Conservation (phyloP, 495 filamentous ascomycete species). For the Lasiosphaeria miniovina region DNA sequence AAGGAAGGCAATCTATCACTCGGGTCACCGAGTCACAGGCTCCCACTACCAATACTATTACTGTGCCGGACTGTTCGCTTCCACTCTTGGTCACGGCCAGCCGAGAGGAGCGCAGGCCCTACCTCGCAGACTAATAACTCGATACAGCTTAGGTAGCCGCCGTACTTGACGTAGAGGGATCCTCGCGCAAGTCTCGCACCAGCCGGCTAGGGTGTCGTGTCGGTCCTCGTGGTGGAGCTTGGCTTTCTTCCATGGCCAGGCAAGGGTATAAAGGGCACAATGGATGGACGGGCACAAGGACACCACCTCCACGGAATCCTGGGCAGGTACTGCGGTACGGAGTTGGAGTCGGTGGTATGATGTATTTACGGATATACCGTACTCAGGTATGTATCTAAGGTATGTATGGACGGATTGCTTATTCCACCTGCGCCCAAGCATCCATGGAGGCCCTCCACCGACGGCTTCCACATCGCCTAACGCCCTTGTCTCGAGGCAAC, state of each 20-base stretch:
- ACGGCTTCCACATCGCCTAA: too few relatives aligned
- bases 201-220: slow-evolving; percentile 19
- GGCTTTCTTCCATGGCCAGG: background rate
- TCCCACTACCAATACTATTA: slow-evolving; percentile 15
- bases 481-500: too few relatives aligned
- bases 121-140: slow-evolving; percentile 14
- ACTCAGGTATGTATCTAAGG: too few relatives aligned
- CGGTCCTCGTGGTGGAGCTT: slow-evolving; percentile 14
- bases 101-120: slow-evolving; percentile 8
- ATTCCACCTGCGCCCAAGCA: too few relatives aligned
- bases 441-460: too few relatives aligned
- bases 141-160: slow-evolving; percentile 9
- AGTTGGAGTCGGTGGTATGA: too few relatives aligned
- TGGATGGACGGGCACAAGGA: too few relatives aligned
- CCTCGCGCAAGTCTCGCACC: slow-evolving; percentile 24
- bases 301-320: too few relatives aligned
- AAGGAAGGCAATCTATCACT: slow-evolving; percentile 9
- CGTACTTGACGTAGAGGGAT: background rate
- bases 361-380: too few relatives aligned
- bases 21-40: slow-evolving; percentile 29
- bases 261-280: background rate
- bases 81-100: slow-evolving; percentile 22
- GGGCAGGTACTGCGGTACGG: too few relatives aligned
- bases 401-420: too few relatives aligned
- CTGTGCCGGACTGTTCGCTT: slow-evolving; percentile 17